phyloP scores from a whole-genome alignment of 2,329 filamentous ascomycete species.

The Nothophaeocryptopus gaeumannii region DNA sequence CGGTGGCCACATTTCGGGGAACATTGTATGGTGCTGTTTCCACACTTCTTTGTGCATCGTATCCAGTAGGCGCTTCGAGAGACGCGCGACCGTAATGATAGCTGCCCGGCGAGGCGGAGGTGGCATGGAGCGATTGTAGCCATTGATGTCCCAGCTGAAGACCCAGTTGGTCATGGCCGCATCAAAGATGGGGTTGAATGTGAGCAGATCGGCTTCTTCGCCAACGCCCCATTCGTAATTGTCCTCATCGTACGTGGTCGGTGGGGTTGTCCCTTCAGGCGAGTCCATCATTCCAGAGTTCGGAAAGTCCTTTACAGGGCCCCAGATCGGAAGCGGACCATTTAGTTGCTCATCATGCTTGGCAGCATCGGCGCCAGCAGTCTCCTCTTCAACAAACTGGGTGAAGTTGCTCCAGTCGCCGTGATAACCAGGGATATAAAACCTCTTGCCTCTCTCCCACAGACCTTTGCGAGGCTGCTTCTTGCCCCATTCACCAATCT shows the following conservation, averaged over 20 bases:
- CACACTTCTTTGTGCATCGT: constrained; percentile 76
- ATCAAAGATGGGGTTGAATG: constrained; percentile 77
- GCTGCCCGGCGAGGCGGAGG: constrained; percentile 69
- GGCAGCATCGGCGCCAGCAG: constrained; percentile 47
- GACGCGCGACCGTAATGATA: constrained; percentile 73
- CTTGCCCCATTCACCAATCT: constrained; percentile 61
- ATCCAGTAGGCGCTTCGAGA: constrained; percentile 68
- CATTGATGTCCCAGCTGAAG: constrained; percentile 65
- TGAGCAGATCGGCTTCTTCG: constrained; percentile 71
- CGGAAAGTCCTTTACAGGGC: constrained; percentile 47
- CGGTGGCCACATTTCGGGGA: constrained; percentile 76
- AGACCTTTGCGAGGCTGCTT: constrained; percentile 68
- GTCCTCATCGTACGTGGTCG: constrained; percentile 58
- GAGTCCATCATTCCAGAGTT: constrained; percentile 53
- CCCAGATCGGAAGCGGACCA: constrained; percentile 63
- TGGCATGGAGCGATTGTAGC: constrained; percentile 55
- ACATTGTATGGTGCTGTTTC: constrained; percentile 67
- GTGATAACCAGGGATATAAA: constrained; percentile 68
- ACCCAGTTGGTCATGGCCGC: constrained; percentile 71
- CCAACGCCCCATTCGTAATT: constrained; percentile 73
- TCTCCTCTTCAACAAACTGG: constrained; percentile 59
- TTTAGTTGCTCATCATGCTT: constrained; percentile 52
- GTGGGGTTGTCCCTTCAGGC: constrained; percentile 63
- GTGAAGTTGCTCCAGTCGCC: constrained; percentile 69
- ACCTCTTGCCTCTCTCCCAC: constrained; percentile 71